Percentiles rank a stretch among this genome's conserved stretches.
phyloP scores from a whole-genome alignment of 345 rosid species.

The Ceriops tagal region DNA sequence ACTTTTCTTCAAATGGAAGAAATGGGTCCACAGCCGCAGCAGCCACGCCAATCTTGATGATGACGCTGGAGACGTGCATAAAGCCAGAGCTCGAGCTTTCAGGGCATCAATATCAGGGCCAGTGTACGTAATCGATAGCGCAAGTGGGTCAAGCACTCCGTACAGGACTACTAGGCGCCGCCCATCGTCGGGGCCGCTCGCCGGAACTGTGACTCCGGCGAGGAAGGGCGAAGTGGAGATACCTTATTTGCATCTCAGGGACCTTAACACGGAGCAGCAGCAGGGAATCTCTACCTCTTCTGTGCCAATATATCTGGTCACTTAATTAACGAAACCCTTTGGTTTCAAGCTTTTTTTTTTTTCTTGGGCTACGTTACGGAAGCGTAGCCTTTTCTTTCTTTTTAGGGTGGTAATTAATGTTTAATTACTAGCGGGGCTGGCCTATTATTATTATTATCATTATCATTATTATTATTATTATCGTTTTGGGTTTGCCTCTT shows the following conservation, averaged over 20 bases:
- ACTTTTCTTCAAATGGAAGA: conserved; percentile 64
- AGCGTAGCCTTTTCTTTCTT: background rate
- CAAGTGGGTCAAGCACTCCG: conserved; percentile 59
- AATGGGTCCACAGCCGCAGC: conserved; percentile 28
- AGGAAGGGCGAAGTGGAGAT: conserved; percentile 44
- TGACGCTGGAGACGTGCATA: conserved; percentile 36
- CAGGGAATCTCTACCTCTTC: conserved; percentile 50
- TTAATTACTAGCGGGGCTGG: background rate
- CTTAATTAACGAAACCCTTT: conserved; percentile 4
- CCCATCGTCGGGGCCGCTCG: conserved; percentile 65
- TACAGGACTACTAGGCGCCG: conserved; percentile 40
- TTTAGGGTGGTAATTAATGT: background rate
- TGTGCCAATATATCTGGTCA: conserved; percentile 29
- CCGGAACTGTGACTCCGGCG: conserved; percentile 55
- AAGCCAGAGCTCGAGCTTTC: conserved; percentile 39
- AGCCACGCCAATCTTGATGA: background rate
- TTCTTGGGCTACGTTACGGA: background rate
- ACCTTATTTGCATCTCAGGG: conserved; percentile 73
- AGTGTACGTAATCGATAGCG: conserved; percentile 65
- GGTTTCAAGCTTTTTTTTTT: background rate
- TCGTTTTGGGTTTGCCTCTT: background rate
- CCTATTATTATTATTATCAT: background rate
- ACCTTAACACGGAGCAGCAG: conserved; percentile 51
- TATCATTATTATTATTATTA: background rate
- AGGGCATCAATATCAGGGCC: conserved; percentile 63